These are phyloP conservation scores for Acidiella bohemica DNA, from an alignment of 495 filamentous ascomycete genomes.

Conservation along the genomic window DNA sequence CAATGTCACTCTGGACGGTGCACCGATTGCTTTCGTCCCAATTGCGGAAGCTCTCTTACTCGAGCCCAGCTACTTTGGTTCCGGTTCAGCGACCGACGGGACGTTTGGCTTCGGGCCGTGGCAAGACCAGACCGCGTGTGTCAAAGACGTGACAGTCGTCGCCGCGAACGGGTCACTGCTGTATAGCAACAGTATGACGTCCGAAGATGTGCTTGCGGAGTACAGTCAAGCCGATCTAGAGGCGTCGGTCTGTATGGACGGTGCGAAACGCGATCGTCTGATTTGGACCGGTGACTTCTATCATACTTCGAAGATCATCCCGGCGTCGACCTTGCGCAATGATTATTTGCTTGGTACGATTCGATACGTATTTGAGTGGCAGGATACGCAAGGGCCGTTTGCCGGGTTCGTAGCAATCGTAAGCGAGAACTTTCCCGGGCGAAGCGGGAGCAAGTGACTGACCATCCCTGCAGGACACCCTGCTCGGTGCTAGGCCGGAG, in stretches of 20 bases:
- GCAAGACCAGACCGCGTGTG: conserved; percentile 24
- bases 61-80: not conserved
- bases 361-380: conserved; percentile 1
- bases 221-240: conserved; percentile 21
- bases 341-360: conserved; percentile 13
- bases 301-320: conserved; percentile 9
- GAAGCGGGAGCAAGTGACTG: not conserved
- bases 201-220: conserved; percentile 19
- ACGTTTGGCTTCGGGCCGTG: conserved; percentile 29
- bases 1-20: conserved; percentile 6
- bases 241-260: conserved; percentile 24
- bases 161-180: conserved; percentile 24
- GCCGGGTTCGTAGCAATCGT: not conserved
- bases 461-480: not conserved
- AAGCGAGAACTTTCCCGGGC: not conserved
- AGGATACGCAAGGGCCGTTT: not conserved
- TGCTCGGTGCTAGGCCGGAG: conserved; percentile 1
- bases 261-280: conserved; percentile 24
- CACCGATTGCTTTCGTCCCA: conserved; percentile 2
- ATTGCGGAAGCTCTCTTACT: conserved; percentile 4
- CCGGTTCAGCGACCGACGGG: conserved; percentile 13
- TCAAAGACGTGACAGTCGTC: conserved; percentile 25
- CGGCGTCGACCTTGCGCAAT: conserved; percentile 1
- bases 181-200: conserved; percentile 23
- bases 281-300: conserved; percentile 18